Evolutionary conservation across 352 stramenopile genomes (phyloP).

Genomic region (Phytophthora fragariae): DNA sequence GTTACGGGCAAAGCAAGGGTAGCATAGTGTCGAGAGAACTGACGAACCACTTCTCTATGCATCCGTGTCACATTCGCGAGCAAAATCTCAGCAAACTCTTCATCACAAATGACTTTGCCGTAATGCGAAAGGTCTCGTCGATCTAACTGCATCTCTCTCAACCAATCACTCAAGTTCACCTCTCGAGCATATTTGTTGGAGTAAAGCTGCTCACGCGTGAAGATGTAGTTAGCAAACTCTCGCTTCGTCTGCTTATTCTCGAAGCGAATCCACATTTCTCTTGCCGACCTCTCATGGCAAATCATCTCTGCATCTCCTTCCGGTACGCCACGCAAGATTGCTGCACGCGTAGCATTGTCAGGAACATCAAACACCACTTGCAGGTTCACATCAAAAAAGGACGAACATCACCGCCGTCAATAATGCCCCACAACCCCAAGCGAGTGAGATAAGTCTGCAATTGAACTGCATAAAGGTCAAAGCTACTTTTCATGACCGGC

Average conservation of each 20-base stretch:
- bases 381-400: not conserved
- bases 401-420: slow-evolving; percentile 1
- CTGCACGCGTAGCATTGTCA: slow-evolving; percentile 12
- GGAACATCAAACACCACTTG: slow-evolving; percentile 14
- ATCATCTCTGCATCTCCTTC: slow-evolving; percentile 19
- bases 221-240: slow-evolving; percentile 22
- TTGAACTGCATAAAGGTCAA: slow-evolving; percentile 18
- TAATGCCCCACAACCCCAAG: slow-evolving; percentile 7
- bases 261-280: slow-evolving; percentile 5
- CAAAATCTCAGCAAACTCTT: not conserved
- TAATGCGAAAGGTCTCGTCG: not conserved
- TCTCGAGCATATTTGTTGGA: not conserved
- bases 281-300: slow-evolving; percentile 14
- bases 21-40: not conserved
- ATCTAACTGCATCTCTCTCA: not conserved
- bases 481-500: slow-evolving; percentile 9
- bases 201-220: not conserved
- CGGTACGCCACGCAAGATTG: slow-evolving; percentile 13
- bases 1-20: not conserved
- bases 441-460: slow-evolving; percentile 5
- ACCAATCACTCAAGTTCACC: not conserved
- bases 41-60: not conserved
- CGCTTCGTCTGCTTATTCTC: slow-evolving; percentile 21
- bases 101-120: not conserved
- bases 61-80: not conserved